Evolutionary conservation across 257 asterid genomes (phyloP).

Genomic region (Solanum sejunctum): DNA sequence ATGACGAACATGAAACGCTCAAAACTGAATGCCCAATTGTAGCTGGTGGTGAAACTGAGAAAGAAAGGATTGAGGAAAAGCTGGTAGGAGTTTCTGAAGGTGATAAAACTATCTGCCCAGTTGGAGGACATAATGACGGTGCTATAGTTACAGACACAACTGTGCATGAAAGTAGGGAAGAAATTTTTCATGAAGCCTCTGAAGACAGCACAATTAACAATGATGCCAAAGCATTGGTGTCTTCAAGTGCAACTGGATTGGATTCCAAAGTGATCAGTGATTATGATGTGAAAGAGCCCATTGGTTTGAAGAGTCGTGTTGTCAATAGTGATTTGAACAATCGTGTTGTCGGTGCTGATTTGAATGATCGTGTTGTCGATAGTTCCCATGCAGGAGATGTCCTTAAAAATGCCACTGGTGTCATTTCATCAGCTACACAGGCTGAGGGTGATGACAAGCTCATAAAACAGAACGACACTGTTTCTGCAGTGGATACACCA

Average conservation of each 20-base stretch:
- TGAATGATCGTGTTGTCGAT: neutral
- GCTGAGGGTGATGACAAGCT: constrained; percentile 24
- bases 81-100: neutral
- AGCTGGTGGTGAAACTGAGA: constrained; percentile 11
- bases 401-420: constrained; percentile 1
- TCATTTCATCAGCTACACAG: constrained; percentile 11
- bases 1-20: constrained; percentile 9
- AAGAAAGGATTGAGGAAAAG: constrained; percentile 10
- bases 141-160: neutral
- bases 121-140: neutral
- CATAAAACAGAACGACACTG: constrained; percentile 16
- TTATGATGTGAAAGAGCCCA: constrained; percentile 11
- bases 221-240: neutral
- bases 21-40: neutral
- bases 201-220: neutral
- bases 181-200: neutral
- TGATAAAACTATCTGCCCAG: neutral
- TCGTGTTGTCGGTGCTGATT: constrained; percentile 7
- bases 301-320: constrained; percentile 1
- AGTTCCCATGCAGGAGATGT: neutral
- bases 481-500: constrained; percentile 21
- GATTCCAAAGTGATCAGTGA: neutral
- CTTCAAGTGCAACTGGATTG: constrained; percentile 3
- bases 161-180: neutral
- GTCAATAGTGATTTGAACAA: constrained; percentile 13